These are phyloP conservation scores for Nemania sp. DNA, from an alignment of 2,329 filamentous ascomycete genomes.

Conservation along the genomic window DNA sequence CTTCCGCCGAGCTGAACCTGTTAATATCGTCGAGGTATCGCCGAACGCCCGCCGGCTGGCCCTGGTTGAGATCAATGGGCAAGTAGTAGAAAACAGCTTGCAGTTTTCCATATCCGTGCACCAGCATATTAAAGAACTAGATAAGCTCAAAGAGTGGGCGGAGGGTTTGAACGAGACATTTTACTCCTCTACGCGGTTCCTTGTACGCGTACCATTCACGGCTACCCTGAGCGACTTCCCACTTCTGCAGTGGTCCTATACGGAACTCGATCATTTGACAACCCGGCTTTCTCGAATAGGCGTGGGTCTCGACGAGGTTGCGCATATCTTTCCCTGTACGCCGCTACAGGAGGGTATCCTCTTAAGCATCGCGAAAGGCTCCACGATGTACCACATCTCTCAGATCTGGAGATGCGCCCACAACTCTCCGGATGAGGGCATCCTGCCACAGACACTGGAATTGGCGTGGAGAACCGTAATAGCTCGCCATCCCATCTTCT, in stretches of 20 bases:
- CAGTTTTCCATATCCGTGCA: neutral
- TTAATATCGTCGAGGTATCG: neutral
- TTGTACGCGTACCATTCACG: neutral
- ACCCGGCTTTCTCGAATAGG: neutral
- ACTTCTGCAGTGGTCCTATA: neutral
- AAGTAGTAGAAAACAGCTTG: neutral
- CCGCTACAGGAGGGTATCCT: neutral
- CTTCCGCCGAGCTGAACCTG: neutral
- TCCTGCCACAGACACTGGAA: neutral
- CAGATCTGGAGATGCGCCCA: neutral
- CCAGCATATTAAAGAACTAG: neutral
- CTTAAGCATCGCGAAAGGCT: neutral
- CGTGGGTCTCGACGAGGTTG: neutral
- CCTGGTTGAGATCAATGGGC: neutral
- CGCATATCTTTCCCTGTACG: neutral
- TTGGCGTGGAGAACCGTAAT: neutral
- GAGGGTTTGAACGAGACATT: neutral
- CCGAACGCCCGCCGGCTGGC: neutral
- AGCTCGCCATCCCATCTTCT: neutral
- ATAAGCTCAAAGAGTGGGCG: neutral
- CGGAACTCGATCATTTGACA: neutral
- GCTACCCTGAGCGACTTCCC: neutral
- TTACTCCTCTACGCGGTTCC: neutral
- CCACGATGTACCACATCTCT: neutral
- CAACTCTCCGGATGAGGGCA: neutral